These are phyloP conservation scores for Fonsecaea multimorphosa DNA, from an alignment of 2,329 filamentous ascomycete genomes.

Conservation along the genomic window DNA sequence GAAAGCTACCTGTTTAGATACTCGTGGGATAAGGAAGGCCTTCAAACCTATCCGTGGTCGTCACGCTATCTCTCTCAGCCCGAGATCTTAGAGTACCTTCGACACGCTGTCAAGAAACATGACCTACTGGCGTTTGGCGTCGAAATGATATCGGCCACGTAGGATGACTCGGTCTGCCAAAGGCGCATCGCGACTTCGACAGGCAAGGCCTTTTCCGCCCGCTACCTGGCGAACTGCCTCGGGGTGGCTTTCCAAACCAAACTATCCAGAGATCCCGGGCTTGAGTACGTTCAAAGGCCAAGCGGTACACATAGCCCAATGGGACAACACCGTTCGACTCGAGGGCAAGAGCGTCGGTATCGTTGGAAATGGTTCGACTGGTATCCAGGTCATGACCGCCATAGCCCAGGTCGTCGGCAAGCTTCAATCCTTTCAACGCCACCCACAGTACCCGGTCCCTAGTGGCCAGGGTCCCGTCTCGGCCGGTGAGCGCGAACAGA, in stretches of 20 bases:
- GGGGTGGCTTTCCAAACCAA: constrained; percentile 62
- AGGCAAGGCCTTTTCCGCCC: constrained; percentile 46
- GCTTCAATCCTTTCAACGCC: constrained; percentile 64
- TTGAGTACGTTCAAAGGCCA: constrained; percentile 64
- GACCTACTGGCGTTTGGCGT: not conserved
- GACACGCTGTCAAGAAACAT: constrained; percentile 2
- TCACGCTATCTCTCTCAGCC: too few species aligned
- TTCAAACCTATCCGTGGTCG: too few species aligned
- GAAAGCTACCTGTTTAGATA: too few species aligned
- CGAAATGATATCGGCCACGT: not conserved
- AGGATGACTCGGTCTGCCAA: constrained; percentile 27
- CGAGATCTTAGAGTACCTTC: not conserved
- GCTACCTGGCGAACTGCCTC: constrained; percentile 55
- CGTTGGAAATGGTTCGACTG: constrained; percentile 65
- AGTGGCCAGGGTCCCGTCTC: constrained; percentile 60
- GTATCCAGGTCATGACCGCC: constrained; percentile 68
- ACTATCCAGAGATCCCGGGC: constrained; percentile 66
- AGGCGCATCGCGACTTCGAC: constrained; percentile 53
- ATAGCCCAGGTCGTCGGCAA: constrained; percentile 59
- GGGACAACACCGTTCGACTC: constrained; percentile 61
- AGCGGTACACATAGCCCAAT: constrained; percentile 65
- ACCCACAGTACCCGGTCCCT: constrained; percentile 67
- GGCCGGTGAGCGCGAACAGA: constrained; percentile 55
- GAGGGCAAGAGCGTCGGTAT: constrained; percentile 66
- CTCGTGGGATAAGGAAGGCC: too few species aligned